These are phyloP conservation scores for Antonospora locustae DNA, from an alignment of 371 early-diverging fungal species.

Conservation along the genomic window DNA sequence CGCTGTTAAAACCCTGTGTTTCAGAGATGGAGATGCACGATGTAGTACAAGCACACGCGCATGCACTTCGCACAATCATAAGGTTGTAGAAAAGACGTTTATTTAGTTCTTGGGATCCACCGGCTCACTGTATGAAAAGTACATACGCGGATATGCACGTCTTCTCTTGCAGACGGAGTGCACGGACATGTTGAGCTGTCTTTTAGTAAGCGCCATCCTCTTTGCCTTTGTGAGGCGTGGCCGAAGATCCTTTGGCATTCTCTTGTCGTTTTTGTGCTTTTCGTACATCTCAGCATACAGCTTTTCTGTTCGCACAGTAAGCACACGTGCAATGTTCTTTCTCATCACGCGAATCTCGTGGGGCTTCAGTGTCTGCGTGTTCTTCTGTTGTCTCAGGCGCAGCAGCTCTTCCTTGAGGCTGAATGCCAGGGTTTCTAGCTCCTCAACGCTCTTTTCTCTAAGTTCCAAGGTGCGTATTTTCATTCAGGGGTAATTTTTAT, in stretches of 20 bases:
- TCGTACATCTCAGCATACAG: conserved; percentile 23
- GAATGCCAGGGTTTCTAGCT: conserved; percentile 22
- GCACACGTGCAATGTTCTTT: conserved; percentile 37
- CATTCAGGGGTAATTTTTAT: conserved; percentile 31
- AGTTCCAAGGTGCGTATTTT: conserved; percentile 29
- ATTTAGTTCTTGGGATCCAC: too few relatives aligned
- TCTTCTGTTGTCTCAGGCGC: conserved; percentile 31
- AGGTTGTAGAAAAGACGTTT: too few relatives aligned
- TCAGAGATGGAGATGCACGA: too few relatives aligned
- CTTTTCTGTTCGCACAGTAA: conserved; percentile 33
- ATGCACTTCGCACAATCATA: too few relatives aligned
- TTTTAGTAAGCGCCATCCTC: conserved; percentile 30
- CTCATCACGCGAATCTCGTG: conserved; percentile 32
- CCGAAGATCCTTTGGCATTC: conserved; percentile 45
- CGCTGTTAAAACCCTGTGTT: too few relatives aligned
- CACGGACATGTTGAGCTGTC: conserved; percentile 28
- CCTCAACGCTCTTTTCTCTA: conserved; percentile 17
- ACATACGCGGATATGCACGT: conserved; percentile 19
- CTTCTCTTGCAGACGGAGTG: conserved; percentile 10
- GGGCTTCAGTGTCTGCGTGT: conserved; percentile 25
- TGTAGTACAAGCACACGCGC: too few relatives aligned
- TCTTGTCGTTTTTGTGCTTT: conserved; percentile 26
- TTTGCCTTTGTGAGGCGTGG: conserved; percentile 29
- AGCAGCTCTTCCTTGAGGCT: conserved; percentile 21
- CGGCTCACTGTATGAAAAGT: conserved; percentile 29